Base-by-base conservation (phyloP, 495 filamentous ascomycete genomes). In the Jackrogersella multiformis region DNA sequence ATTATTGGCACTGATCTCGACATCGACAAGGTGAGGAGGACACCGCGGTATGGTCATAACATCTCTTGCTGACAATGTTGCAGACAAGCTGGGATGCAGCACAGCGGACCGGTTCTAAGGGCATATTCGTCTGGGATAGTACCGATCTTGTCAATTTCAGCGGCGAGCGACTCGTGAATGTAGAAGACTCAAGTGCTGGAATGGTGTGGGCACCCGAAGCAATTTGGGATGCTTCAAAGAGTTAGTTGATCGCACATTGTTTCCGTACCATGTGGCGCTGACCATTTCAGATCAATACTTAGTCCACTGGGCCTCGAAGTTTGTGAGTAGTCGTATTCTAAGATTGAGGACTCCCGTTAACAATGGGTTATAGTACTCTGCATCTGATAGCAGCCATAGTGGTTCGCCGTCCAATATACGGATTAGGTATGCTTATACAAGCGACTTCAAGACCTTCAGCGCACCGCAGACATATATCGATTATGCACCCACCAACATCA, bases 161-260 rank as follows among this genome's bases (percentile, higher is more conserved):
- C 23, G 74, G 76, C 23, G 82, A 86, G 68, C 72, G 82, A 10
- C 61, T 86, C 6, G 82, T 84, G 1, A 69, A 66, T 1, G 82
- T 85, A 1, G 82, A 86, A 60, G 79, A 82, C 41, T 64, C 66
- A 9, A 82, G 73, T 4, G 83, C 82, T 2, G 83, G 82, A 10
- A 86, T 86, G 83, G 83, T 86, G 0, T 86, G 83, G 82, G 82
- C 82, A 10, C 83, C 83, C 0, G 82, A 82, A 42, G 82, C 82
- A 0, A 80, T 85, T 45, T 85, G 82, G 83, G 81, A 85, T 58
- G 73, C 79, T 0, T 70, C 73, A 1, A 82, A 84, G 66, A 73
- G 77, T 75, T 42, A 52, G 68, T 68, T 7, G 24, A 3, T 3
- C 13, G 10, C 16, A 1, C 46, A 5, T 0, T 20, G 35, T 20